phyloP scores from a whole-genome alignment of 495 filamentous ascomycete genomes.

The Sordaria brevicollis region DNA sequence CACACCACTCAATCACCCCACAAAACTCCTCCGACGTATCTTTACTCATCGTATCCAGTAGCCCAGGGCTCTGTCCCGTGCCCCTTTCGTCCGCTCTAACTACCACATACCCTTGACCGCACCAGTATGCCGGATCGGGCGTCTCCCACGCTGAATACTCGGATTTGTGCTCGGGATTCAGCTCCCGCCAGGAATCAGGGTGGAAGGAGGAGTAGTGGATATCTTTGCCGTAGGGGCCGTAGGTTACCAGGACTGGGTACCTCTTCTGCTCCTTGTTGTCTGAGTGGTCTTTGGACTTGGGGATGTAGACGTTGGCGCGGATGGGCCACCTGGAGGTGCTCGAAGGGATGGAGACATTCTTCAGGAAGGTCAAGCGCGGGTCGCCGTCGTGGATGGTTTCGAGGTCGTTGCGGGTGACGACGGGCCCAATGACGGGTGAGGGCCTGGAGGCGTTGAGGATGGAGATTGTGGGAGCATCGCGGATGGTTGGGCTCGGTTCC shows the following conservation, averaged over 20 bases:
- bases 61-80: constrained; percentile 45
- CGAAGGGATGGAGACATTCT: constrained; percentile 23
- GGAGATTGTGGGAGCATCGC: not conserved
- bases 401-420: not conserved
- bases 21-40: constrained; percentile 50
- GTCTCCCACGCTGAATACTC: constrained; percentile 56
- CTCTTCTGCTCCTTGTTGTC: constrained; percentile 5
- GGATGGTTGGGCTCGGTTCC: not conserved
- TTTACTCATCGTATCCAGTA: constrained; percentile 50
- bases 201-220: constrained; percentile 42
- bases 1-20: constrained; percentile 54
- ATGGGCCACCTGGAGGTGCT: constrained; percentile 14
- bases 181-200: constrained; percentile 26
- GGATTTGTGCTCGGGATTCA: constrained; percentile 36
- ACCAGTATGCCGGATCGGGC: constrained; percentile 54
- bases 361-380: constrained; percentile 8
- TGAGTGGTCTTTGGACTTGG: constrained; percentile 21
- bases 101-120: constrained; percentile 47
- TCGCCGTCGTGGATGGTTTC: constrained; percentile 3
- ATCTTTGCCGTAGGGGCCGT: constrained; percentile 59
- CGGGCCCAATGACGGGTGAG: no score
- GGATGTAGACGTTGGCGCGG: constrained; percentile 22
- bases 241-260: constrained; percentile 42
- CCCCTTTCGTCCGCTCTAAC: constrained; percentile 53
- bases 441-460: no score